Conservation (phyloP, 75 land plant species). For the Pinus tabuliformis region DNA sequence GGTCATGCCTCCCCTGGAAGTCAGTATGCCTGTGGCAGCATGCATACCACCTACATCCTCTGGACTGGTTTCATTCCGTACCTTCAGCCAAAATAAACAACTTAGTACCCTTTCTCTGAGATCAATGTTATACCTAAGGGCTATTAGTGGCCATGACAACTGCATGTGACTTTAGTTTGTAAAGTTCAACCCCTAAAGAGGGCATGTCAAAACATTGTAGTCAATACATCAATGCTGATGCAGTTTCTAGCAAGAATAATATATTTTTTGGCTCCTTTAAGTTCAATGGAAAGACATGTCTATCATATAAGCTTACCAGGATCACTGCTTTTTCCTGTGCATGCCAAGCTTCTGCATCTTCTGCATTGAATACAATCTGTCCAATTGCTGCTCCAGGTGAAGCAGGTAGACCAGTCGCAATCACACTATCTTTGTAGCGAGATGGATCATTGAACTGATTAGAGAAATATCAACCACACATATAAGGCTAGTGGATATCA, state of each 20-base stretch:
- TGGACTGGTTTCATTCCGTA: constrained; percentile 96
- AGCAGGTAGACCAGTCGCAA: constrained; percentile 94
- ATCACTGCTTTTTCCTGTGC: constrained; percentile 86
- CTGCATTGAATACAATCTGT: constrained; percentile 88
- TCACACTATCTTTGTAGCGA: constrained; percentile 79
- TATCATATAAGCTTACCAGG: constrained; percentile 35
- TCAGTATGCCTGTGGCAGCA: constrained; percentile 90
- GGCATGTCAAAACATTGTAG: neutral
- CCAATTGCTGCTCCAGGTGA: constrained; percentile 99
- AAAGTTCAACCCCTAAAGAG: no score
- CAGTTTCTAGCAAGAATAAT: no score
- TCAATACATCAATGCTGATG: neutral
- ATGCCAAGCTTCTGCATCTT: constrained; percentile 97
- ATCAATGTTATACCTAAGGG: neutral
- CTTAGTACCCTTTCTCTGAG: neutral
- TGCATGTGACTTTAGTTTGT: neutral
- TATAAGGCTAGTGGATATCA: neutral
- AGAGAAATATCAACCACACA: neutral
- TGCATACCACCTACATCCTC: constrained; percentile 99
- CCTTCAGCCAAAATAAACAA: constrained; percentile 37
- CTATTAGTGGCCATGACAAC: neutral
- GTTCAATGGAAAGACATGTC: neutral
- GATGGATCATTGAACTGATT: constrained; percentile 86
- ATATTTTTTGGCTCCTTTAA: neutral
- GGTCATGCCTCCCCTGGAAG: constrained; percentile 98